These are phyloP conservation scores for Hansenula lynferdii DNA, from an alignment of 1,139 yeast genomes.

Conservation along the genomic window DNA sequence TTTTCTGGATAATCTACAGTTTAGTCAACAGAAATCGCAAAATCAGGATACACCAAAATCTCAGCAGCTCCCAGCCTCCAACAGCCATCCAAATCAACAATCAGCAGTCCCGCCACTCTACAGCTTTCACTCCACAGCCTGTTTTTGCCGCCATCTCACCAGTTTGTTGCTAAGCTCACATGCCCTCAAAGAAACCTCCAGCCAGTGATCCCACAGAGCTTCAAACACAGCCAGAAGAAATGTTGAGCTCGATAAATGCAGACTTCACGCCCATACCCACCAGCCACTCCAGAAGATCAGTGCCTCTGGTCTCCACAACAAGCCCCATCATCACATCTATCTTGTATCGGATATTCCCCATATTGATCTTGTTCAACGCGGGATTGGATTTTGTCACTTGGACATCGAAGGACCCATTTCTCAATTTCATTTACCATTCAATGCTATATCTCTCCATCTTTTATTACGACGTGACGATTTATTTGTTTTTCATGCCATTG, in stretches of 20 bases:
- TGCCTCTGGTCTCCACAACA: slow-evolving; percentile 28
- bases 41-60: no score
- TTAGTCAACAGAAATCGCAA: no score
- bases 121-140: no score
- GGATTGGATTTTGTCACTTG: slow-evolving; percentile 16
- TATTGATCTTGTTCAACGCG: slow-evolving; percentile 32
- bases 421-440: slow-evolving; percentile 13
- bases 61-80: no score
- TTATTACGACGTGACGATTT: slow-evolving; percentile 8
- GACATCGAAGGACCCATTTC: slow-evolving; percentile 12
- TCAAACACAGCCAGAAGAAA: neutral
- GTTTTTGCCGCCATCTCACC: no score
- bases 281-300: slow-evolving; percentile 4
- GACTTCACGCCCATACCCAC: slow-evolving; percentile 4
- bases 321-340: slow-evolving; percentile 43
- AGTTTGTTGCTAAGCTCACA: no score
- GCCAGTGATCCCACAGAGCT: neutral
- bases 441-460: slow-evolving; percentile 7
- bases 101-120: no score
- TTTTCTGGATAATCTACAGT: no score
- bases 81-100: no score
- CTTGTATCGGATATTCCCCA: slow-evolving; percentile 42
- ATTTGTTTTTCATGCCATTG: slow-evolving; percentile 5
- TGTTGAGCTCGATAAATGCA: slow-evolving; percentile 1
- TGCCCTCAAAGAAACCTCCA: neutral